Evolutionary conservation across 192 early-diverging fungal species (phyloP).

Genomic region (Coemansia sp.): DNA sequence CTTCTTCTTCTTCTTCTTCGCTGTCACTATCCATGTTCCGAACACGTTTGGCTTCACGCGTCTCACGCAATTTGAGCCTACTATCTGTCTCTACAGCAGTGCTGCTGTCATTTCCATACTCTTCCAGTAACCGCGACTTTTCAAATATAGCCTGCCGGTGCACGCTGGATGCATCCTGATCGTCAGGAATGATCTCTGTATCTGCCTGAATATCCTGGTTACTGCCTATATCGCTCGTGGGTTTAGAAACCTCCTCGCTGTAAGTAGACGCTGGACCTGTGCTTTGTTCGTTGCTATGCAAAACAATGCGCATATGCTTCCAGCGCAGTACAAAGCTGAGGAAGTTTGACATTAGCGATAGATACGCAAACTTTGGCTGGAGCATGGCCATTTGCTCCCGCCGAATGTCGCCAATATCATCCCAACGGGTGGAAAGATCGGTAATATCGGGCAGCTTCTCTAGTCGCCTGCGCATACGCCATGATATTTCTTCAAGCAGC

Average conservation of each 20-base stretch:
- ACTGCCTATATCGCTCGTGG: not conserved
- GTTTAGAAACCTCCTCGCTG: not conserved
- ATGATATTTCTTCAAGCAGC: constrained; percentile 4
- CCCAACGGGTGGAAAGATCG: too few species aligned
- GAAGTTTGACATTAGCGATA: constrained; percentile 33
- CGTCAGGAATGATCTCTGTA: not conserved
- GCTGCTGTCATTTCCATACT: not conserved
- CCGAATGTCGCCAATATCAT: too few species aligned
- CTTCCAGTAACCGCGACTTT: constrained; percentile 17
- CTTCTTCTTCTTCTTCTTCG: constrained; percentile 18
- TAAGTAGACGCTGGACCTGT: not conserved
- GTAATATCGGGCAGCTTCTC: constrained; percentile 43
- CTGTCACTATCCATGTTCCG: constrained; percentile 21
- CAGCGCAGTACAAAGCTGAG: constrained; percentile 35
- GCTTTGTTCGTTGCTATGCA: not conserved
- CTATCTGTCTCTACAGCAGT: not conserved
- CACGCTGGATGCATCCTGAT: not conserved
- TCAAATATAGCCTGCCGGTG: constrained; percentile 22
- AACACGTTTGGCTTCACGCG: not conserved
- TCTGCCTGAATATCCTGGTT: not conserved
- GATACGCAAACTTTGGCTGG: constrained; percentile 15
- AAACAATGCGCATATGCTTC: constrained; percentile 11
- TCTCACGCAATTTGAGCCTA: not conserved
- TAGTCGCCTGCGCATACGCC: constrained; percentile 25
- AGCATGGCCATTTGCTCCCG: not conserved